Percentiles rank a stretch among this genome's conserved stretches.
Evolutionary conservation across 352 stramenopile genomes (phyloP).

Genomic region (Globisporangium perplexum): DNA sequence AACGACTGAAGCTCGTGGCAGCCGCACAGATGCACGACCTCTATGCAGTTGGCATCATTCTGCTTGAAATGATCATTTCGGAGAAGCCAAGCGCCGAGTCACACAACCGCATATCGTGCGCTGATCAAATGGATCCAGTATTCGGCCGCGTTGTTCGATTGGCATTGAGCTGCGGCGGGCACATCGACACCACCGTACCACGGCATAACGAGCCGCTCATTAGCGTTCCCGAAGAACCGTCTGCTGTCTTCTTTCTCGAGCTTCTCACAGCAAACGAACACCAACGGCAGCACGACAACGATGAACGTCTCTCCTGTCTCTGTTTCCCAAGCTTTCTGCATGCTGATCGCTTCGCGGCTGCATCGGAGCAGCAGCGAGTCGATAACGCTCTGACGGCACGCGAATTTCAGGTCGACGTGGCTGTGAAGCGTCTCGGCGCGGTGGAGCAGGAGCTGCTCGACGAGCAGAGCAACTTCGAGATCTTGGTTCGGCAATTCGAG

Average conservation of each 20-base stretch:
- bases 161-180: conserved; percentile 13
- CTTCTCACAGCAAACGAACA: conserved; percentile 23
- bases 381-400: conserved; percentile 20
- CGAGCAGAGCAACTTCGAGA: conserved; percentile 62
- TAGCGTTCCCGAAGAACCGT: conserved; percentile 2
- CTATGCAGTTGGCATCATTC: conserved; percentile 61
- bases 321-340: conserved; percentile 50
- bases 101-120: conserved; percentile 40
- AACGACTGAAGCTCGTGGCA: not conserved
- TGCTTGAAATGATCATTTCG: conserved; percentile 59
- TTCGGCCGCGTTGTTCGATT: conserved; percentile 32
- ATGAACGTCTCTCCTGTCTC: conserved; percentile 2
- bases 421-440: conserved; percentile 46
- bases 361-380: conserved; percentile 18
- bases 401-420: conserved; percentile 24
- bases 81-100: conserved; percentile 52
- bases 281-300: conserved; percentile 6
- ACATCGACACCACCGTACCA: not conserved
- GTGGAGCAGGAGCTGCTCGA: conserved; percentile 63
- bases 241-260: conserved; percentile 14
- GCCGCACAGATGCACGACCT: conserved; percentile 25
- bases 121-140: conserved; percentile 37
- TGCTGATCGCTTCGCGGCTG: conserved; percentile 34
- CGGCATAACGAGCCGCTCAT: conserved; percentile 1
- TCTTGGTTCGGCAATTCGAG: conserved; percentile 60